Percentiles rank a stretch among this genome's conserved stretches.
Evolutionary conservation across 345 rosid genomes (phyloP).

Genomic region (Cardamine occulta): DNA sequence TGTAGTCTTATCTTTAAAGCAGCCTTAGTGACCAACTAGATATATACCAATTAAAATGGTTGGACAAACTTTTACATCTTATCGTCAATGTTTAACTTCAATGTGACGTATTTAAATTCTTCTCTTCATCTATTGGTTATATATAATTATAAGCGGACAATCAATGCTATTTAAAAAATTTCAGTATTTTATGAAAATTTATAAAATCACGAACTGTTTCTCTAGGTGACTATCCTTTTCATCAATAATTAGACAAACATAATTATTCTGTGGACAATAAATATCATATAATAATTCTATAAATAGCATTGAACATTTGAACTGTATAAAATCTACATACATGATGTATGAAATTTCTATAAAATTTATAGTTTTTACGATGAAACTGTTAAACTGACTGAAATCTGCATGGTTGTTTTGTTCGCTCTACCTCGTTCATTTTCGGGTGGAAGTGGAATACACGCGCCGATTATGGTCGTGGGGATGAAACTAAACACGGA

Average conservation of each 20-base stretch:
- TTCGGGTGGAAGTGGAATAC: background rate
- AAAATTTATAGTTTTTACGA: background rate
- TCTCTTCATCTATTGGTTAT: conserved; percentile 40
- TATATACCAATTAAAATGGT: conserved; percentile 23
- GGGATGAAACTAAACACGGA: conserved; percentile 4
- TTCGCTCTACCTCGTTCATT: background rate
- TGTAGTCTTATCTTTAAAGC: conserved; percentile 33
- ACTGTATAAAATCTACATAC: background rate
- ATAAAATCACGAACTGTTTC: conserved; percentile 20
- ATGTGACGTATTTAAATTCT: conserved; percentile 42
- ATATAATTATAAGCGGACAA: conserved; percentile 4
- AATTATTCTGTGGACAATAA: conserved; percentile 1
- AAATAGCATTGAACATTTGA: background rate
- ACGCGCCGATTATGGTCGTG: conserved; percentile 3
- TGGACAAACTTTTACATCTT: conserved; percentile 32
- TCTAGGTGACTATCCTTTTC: conserved; percentile 30
- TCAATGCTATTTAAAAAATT: conserved; percentile 5
- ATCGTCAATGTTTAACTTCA: conserved; percentile 22
- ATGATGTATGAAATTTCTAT: background rate
- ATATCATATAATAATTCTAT: background rate
- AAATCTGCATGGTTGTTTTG: background rate
- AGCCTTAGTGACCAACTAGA: conserved; percentile 31
- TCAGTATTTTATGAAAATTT: background rate
- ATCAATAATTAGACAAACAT: conserved; percentile 1
- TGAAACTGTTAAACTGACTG: background rate